Evolutionary conservation across 306 rosid genomes (phyloP), one percentile per base, ranked within the genome.

Genomic region (Prosopis cineraria): DNA sequence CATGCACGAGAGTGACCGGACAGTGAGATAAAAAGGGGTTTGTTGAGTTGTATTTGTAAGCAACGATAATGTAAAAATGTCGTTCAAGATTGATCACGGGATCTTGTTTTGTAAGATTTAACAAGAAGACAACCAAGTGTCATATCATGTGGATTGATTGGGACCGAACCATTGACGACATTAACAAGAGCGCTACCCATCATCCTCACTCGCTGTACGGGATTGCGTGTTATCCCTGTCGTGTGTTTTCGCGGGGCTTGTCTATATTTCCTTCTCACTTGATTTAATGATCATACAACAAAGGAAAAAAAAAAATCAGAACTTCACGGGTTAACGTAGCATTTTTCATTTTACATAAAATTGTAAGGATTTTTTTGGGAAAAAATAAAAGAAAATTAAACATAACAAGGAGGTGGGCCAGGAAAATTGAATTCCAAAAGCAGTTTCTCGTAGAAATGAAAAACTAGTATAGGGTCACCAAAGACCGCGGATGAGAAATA

Each of bases 31-130:
- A 47, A 60, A 68, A 43, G 37, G 50, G 66, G 40, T 36, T 64
- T 80, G 82, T 77, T 77, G 80, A 72, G 74, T 47, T 36, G 75
- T 70, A 73, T 69, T 31, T 74, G 78, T 68, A 77, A n/a, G 16
- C 52, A 67, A 37, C 17, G 20, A 70, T 29, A 20, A 17, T 37
- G 13, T 31, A 31, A 77, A 71, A 67, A 67, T 20, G 34, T 5
- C 19, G 78, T 33, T 5, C 68, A 33, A 63, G 55, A 12, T 69
- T 64, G 85, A 82, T 59, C 13, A 20, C 47, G 68, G 22, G 53
- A 83, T 48, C 70, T 50, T 67, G 7, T 31, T 2, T 66, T 37
- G 33, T 66, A 39, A 3, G 10, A 27, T 66, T 37, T 37, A 4
- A 22, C 7, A 36, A 66, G 3, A 66, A 13, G 43, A 36, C 70